Conservation (phyloP, 2,329 filamentous ascomycete species). For the Arthrobotrys pseudoclavata region DNA sequence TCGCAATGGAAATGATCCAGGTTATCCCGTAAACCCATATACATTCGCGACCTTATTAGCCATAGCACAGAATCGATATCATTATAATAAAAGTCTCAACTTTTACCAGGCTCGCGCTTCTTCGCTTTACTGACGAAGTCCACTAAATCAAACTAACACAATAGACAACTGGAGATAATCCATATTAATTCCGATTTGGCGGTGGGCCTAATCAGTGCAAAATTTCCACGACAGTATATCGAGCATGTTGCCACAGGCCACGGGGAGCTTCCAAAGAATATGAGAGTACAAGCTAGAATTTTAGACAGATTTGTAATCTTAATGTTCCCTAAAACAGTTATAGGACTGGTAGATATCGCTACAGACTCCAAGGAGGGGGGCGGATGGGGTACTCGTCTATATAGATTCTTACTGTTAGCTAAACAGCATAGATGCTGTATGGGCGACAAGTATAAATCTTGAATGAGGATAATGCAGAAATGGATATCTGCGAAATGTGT, state of each 20-base stretch:
- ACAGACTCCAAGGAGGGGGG: not conserved
- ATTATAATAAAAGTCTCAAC: not conserved
- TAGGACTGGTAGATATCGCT: not conserved
- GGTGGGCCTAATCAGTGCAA: not conserved
- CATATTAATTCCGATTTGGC: not conserved
- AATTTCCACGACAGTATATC: slow-evolving; percentile 19
- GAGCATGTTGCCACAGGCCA: not conserved
- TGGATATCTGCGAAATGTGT: not conserved
- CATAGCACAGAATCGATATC: slow-evolving; percentile 14
- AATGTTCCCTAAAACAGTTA: not conserved
- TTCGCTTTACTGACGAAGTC: not conserved
- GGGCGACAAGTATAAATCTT: not conserved
- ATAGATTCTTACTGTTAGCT: slow-evolving; percentile 3
- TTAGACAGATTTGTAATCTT: not conserved
- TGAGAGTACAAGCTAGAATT: not conserved
- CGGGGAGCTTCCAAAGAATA: not conserved
- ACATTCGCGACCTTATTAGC: slow-evolving; percentile 2
- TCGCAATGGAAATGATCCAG: too few species aligned
- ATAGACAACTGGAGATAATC: not conserved
- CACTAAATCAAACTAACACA: not conserved
- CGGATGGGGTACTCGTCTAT: not conserved
- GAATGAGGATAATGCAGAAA: not conserved
- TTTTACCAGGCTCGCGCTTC: not conserved
- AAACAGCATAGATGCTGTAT: slow-evolving; percentile 4
- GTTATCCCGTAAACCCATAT: slow-evolving; percentile 3